These are phyloP conservation scores for Collybiopsis confluens DNA, from an alignment of 768 basidiomycete genomes.

Conservation along the genomic window DNA sequence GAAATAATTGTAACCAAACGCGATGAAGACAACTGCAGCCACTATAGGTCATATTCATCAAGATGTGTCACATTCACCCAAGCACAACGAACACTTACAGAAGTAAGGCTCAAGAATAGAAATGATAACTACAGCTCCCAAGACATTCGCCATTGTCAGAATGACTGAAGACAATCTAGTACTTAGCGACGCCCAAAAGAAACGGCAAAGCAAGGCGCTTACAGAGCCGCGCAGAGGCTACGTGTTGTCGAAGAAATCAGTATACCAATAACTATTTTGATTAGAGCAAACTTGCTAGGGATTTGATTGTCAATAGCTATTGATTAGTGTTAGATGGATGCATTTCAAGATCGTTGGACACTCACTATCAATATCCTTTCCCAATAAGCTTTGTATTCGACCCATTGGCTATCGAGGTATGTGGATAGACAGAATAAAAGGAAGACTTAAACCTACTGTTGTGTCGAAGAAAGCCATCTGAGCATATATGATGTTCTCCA, in stretches of 20 bases:
- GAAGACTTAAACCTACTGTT: constrained; percentile 46
- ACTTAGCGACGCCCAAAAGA: not conserved
- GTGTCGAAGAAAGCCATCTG: constrained; percentile 80
- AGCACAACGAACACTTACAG: constrained; percentile 30
- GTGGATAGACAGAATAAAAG: not conserved
- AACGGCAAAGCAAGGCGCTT: constrained; percentile 18
- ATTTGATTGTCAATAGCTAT: constrained; percentile 57
- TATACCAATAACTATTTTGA: not conserved
- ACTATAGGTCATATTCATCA: constrained; percentile 28
- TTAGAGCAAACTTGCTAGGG: constrained; percentile 33
- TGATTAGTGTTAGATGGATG: not conserved
- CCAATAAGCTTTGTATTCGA: constrained; percentile 40
- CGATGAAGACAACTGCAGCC: constrained; percentile 48
- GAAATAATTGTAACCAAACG: constrained; percentile 58
- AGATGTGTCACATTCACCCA: not conserved
- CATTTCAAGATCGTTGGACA: not conserved
- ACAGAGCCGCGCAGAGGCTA: constrained; percentile 58
- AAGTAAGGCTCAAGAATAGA: constrained; percentile 59
- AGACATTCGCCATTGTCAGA: constrained; percentile 46
- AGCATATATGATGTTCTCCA: constrained; percentile 60
- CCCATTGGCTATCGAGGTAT: not conserved
- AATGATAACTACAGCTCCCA: constrained; percentile 52
- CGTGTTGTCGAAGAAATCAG: not conserved
- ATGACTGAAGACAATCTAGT: constrained; percentile 30
- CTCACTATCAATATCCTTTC: constrained; percentile 63